Percentiles rank a stretch among this genome's conserved stretches.
phyloP scores from a whole-genome alignment of 2,329 filamentous ascomycete species.

The Apiospora phragmitis region DNA sequence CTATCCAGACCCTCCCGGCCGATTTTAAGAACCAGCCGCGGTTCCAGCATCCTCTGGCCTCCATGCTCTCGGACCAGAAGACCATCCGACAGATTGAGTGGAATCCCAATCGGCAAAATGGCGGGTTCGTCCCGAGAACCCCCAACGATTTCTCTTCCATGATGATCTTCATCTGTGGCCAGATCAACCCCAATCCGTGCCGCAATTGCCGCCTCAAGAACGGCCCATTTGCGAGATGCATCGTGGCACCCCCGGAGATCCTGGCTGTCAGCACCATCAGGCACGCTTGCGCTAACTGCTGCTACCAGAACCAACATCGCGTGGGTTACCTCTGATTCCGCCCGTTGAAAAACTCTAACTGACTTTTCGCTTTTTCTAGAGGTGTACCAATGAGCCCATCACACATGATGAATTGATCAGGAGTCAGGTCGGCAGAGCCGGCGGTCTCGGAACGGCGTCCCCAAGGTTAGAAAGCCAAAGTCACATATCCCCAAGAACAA shows the following conservation, averaged over 20 bases:
- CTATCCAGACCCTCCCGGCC: constrained; percentile 22
- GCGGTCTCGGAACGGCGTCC: constrained; percentile 14
- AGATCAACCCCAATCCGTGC: constrained; percentile 30
- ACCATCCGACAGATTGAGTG: constrained; percentile 27
- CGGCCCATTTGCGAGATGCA: constrained; percentile 28
- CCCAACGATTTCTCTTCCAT: constrained; percentile 27
- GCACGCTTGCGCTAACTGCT: constrained; percentile 33
- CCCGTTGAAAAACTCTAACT: neutral
- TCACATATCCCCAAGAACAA: constrained; percentile 17
- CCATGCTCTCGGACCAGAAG: constrained; percentile 23
- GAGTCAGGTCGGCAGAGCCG: constrained; percentile 18
- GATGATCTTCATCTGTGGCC: constrained; percentile 31
- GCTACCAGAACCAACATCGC: constrained; percentile 30
- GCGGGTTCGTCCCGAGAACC: constrained; percentile 27
- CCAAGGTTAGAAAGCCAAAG: constrained; percentile 1
- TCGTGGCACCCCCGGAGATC: constrained; percentile 26
- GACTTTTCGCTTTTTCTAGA: constrained; percentile 6
- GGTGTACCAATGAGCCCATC: constrained; percentile 29
- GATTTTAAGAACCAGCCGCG: constrained; percentile 18
- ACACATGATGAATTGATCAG: constrained; percentile 22
- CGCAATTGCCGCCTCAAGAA: constrained; percentile 27
- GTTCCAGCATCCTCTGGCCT: constrained; percentile 24
- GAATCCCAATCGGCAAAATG: constrained; percentile 28
- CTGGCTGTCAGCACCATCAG: constrained; percentile 23
- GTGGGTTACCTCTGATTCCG: neutral